A percentile compares a stretch with the other conserved stretches of the same genome.
Conservation (phyloP, 1,284 basidiomycete species). For the Ceratobasidium sp. region DNA sequence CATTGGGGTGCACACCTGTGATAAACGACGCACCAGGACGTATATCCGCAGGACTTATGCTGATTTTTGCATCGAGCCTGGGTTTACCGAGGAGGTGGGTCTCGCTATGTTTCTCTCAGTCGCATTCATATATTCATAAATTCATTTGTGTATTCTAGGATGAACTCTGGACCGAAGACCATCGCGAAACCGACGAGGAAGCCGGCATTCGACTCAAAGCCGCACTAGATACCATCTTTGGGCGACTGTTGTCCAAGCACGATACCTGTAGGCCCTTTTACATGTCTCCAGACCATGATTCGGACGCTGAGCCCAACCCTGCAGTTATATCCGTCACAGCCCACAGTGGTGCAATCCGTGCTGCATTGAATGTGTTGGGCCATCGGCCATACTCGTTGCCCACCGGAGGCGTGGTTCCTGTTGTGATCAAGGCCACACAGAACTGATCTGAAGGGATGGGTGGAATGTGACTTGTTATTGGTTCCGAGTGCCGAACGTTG, state of each 20-base stretch:
- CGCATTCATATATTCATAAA: too few relatives aligned
- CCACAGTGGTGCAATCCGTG: conserved; percentile 56
- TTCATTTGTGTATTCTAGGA: conserved; percentile 59
- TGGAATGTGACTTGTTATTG: neutral
- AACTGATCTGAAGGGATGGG: neutral
- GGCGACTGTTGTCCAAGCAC: conserved; percentile 55
- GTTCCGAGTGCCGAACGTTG: too few relatives aligned
- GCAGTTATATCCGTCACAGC: conserved; percentile 61
- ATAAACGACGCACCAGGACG: conserved; percentile 70
- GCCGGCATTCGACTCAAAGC: conserved; percentile 64
- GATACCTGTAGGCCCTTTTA: conserved; percentile 64
- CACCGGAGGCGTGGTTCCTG: conserved; percentile 40
- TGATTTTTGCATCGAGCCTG: conserved; percentile 71
- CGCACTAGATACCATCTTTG: conserved; percentile 76
- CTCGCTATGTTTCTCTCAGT: neutral
- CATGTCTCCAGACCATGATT: neutral
- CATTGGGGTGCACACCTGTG: conserved; percentile 80
- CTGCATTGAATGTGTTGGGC: conserved; percentile 29
- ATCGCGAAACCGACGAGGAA: conserved; percentile 73
- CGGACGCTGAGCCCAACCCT: conserved; percentile 46
- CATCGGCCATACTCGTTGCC: conserved; percentile 36
- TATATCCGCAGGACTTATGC: conserved; percentile 72
- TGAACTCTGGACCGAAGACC: conserved; percentile 72
- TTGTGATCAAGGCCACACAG: conserved; percentile 36
- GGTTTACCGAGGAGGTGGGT: conserved; percentile 70